phyloP scores from a whole-genome alignment of 2,329 filamentous ascomycete species.

The Sclerotinia minor region DNA sequence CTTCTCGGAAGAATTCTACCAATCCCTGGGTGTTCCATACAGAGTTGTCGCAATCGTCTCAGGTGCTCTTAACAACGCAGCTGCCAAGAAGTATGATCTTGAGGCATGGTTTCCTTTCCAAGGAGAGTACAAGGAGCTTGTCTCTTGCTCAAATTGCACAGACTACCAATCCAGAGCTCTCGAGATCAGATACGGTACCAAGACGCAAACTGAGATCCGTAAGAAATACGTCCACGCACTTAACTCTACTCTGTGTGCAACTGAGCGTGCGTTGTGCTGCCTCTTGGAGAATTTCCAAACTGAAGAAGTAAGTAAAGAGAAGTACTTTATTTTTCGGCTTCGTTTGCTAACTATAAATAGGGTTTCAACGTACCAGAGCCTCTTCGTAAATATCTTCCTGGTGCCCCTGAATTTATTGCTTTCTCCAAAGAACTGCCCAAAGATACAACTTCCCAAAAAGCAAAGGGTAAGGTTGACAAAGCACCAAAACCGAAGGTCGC shows the following conservation, averaged over 20 bases:
- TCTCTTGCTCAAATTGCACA: conserved; percentile 96
- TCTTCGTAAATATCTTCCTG: conserved; percentile 86
- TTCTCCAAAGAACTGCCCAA: conserved; percentile 85
- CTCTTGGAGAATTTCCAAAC: conserved; percentile 97
- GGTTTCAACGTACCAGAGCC: conserved; percentile 80
- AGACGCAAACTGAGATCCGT: conserved; percentile 78
- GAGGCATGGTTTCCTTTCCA: conserved; percentile 97
- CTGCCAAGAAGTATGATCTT: conserved; percentile 90
- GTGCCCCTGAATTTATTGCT: conserved; percentile 83
- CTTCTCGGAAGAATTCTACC: conserved; percentile 91
- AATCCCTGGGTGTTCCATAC: conserved; percentile 85
- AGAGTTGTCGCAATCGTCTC: conserved; percentile 92
- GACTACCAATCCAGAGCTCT: conserved; percentile 95
- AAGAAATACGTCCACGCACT: conserved; percentile 95
- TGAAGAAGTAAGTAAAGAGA: conserved; percentile 61
- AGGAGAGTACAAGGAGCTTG: conserved; percentile 96
- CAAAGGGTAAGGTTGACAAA: conserved; percentile 43
- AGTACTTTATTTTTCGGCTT: conserved; percentile 8
- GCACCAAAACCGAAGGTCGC: conserved; percentile 38
- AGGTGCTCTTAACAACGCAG: conserved; percentile 88
- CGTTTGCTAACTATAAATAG: conserved; percentile 44
- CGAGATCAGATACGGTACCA: conserved; percentile 87
- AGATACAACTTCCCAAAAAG: conserved; percentile 64
- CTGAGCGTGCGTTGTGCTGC: conserved; percentile 89
- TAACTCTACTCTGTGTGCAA: conserved; percentile 87